phyloP scores from a whole-genome alignment of 768 basidiomycete genomes.

The Coprinellus micaceus region DNA sequence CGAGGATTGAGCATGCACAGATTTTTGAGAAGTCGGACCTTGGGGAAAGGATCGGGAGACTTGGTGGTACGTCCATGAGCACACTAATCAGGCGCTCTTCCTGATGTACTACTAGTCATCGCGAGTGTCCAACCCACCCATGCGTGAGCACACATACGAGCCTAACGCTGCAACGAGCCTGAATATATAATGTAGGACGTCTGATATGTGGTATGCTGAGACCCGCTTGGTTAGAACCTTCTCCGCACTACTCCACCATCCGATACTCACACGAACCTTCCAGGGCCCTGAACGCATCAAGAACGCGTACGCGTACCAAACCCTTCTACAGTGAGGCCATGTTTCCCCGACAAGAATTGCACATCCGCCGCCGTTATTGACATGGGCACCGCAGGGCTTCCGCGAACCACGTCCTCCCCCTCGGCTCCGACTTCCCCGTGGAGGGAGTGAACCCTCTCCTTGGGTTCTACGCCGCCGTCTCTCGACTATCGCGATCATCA shows the following conservation, averaged over 20 bases:
- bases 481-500: slow-evolving; percentile 65
- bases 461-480: slow-evolving; percentile 87
- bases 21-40: slow-evolving; percentile 75
- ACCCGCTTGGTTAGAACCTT: slow-evolving; percentile 51
- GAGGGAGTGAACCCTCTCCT: slow-evolving; percentile 87
- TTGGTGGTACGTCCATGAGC: slow-evolving; percentile 1
- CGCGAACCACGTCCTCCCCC: slow-evolving; percentile 55
- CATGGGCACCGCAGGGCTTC: background rate
- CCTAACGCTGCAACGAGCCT: background rate
- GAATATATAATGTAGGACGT: slow-evolving; percentile 46
- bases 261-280: background rate
- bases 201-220: slow-evolving; percentile 94
- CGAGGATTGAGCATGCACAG: slow-evolving; percentile 92
- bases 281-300: slow-evolving; percentile 80
- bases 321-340: slow-evolving; percentile 42
- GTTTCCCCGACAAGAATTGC: background rate
- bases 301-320: slow-evolving; percentile 90
- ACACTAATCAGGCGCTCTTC: background rate
- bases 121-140: slow-evolving; percentile 93
- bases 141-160: slow-evolving; percentile 47
- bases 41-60: slow-evolving; percentile 52
- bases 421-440: slow-evolving; percentile 94
- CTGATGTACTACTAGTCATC: slow-evolving; percentile 70
- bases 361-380: background rate
- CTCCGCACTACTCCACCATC: background rate